phyloP scores from a whole-genome alignment of 345 rosid species.

The Bruguiera parviflora region DNA sequence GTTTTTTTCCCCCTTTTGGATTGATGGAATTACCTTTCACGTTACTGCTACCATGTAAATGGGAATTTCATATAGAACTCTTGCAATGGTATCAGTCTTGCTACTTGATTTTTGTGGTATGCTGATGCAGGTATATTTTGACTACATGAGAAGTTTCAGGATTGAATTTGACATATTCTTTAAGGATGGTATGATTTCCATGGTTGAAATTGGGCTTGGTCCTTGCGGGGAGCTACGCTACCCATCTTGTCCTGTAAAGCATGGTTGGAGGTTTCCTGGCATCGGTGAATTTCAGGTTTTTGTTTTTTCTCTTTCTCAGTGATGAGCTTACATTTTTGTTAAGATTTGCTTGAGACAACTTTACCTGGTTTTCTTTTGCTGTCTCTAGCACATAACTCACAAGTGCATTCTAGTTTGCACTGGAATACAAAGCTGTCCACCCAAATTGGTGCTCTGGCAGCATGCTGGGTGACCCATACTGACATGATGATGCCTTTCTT shows the following conservation, averaged over 20 bases:
- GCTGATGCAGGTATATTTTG: conserved; percentile 81
- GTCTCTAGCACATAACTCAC: neutral
- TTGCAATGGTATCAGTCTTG: neutral
- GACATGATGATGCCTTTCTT: too few relatives aligned
- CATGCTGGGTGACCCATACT: too few relatives aligned
- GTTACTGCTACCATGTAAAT: conserved; percentile 6
- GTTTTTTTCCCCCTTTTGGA: neutral
- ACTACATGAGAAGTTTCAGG: conserved; percentile 95
- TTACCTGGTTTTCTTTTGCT: neutral
- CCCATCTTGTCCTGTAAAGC: conserved; percentile 93
- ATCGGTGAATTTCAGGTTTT: conserved; percentile 95
- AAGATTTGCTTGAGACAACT: conserved; percentile 1
- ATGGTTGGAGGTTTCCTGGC: conserved; percentile 99
- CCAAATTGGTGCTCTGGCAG: too few relatives aligned
- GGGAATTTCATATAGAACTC: conserved; percentile 1
- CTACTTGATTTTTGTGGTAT: conserved; percentile 4
- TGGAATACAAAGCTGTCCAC: too few relatives aligned
- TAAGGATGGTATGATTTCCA: conserved; percentile 59
- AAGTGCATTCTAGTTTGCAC: too few relatives aligned
- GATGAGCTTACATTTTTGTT: conserved; percentile 2
- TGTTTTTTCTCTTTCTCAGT: conserved; percentile 11
- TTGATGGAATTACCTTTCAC: conserved; percentile 4
- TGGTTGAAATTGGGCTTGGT: conserved; percentile 93
- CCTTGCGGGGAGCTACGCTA: conserved; percentile 94
- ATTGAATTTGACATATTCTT: conserved; percentile 75